Base-by-base conservation (phyloP, 495 filamentous ascomycete species). In the Penicillium lividum region DNA sequence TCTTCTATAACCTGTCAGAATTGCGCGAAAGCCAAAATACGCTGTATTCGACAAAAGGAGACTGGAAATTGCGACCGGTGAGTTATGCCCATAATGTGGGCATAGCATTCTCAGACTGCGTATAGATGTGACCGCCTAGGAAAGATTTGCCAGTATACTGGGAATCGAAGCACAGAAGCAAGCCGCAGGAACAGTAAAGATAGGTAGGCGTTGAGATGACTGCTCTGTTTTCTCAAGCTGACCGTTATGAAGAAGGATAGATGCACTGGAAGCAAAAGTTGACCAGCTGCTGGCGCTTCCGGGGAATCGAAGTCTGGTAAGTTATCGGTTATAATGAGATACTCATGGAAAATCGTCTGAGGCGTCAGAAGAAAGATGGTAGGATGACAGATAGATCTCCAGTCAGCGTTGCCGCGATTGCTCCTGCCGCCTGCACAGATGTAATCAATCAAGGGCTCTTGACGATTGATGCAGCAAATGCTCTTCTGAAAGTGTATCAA, bases 11-110 rank as follows among this genome's bases (percentile, higher is more conserved):
- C 34, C 29, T 73, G 55, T 67, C 52, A 57, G 22, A 67, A 54
- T 28, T 67, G 61, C 52, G 64, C 61, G 13, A 58, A 38, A 27
- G 64, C 64, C 36, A 67, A 67, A 53, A 64, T 64, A 33, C 53
- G 61, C 16, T 64, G 64, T 44, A 8, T 11, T 11, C 7, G 33
- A 36, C 33, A 36, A 2, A 36, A 9, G 7, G 8, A 8, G 4
- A 36, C 8, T 36, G 33, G 33, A 2, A 11, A 11, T 4, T 36
- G 33, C 33, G 33, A 36, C 7, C 33, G 33, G 33, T 36, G 9
- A 36, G 46, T 46, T 18, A 45, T 25, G 31, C 33, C 30, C 29
- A 52, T 33, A 6, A 9, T 47, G 13, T 28, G 28, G 43, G 10
- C 30, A n/a, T 36, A 31, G 38, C n/a, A 22, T 25, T 1, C 34